Conservation (phyloP, 139 green algal genomes). For the Picochlorum sp. region DNA sequence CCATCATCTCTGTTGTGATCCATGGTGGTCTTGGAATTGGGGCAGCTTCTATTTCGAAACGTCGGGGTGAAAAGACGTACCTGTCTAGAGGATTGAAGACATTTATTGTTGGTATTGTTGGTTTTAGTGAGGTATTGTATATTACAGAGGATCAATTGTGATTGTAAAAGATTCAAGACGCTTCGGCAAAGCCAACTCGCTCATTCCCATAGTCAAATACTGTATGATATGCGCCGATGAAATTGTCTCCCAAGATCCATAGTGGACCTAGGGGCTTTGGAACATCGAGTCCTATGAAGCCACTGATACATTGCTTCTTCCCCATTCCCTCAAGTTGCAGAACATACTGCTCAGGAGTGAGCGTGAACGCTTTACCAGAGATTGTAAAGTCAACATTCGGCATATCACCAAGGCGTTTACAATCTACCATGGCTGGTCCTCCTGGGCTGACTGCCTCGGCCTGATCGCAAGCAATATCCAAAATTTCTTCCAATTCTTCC, state of each 20-base stretch:
- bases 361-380: constrained; percentile 57
- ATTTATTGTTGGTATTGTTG: constrained; percentile 4
- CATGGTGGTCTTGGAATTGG: neutral
- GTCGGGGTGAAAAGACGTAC: neutral
- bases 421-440: constrained; percentile 73
- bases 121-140: constrained; percentile 4
- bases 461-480: constrained; percentile 52
- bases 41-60: neutral
- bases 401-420: constrained; percentile 60
- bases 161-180: constrained; percentile 23
- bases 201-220: constrained; percentile 86
- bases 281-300: constrained; percentile 95
- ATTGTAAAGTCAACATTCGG: constrained; percentile 77
- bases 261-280: constrained; percentile 69
- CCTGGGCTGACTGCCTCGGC: constrained; percentile 46
- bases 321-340: constrained; percentile 52
- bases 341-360: constrained; percentile 83
- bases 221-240: constrained; percentile 92
- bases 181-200: constrained; percentile 83
- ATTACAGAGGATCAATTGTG: constrained; percentile 3
- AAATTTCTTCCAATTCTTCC: constrained; percentile 32
- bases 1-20: neutral
- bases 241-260: constrained; percentile 96
- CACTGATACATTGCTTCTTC: constrained; percentile 81
- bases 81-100: constrained; percentile 1